A percentile compares a stretch with the other conserved stretches of the same genome.
phyloP scores from a whole-genome alignment of 228 moss, liverwort and hornwort genomes.

The Sphagnum magellanicum region DNA sequence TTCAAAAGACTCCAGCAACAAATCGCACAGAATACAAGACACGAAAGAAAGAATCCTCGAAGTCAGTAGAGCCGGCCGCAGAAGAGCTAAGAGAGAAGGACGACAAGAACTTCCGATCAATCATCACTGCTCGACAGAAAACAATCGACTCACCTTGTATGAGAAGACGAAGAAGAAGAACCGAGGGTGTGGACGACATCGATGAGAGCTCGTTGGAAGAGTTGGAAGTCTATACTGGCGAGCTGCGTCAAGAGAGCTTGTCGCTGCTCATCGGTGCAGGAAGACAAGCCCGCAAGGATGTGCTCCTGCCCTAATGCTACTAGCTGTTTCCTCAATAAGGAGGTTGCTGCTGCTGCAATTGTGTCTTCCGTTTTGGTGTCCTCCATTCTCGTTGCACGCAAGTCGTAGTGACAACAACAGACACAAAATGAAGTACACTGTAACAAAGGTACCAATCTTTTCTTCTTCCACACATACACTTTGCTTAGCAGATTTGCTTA shows the following conservation, averaged over 20 bases:
- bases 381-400: too few relatives aligned
- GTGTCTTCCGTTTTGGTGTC: slow-evolving; percentile 35
- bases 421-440: too few relatives aligned
- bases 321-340: slow-evolving; percentile 52
- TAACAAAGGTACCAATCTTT: too few relatives aligned
- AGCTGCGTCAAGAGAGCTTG: slow-evolving; percentile 52
- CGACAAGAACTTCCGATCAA: neutral
- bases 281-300: slow-evolving; percentile 50
- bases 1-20: neutral
- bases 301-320: slow-evolving; percentile 66
- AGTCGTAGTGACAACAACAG: too few relatives aligned
- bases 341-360: slow-evolving; percentile 16
- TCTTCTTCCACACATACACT: too few relatives aligned
- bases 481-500: too few relatives aligned
- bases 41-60: too few relatives aligned
- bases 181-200: slow-evolving; percentile 27
- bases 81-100: neutral
- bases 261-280: slow-evolving; percentile 29
- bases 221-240: slow-evolving; percentile 48
- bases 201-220: slow-evolving; percentile 56
- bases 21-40: too few relatives aligned
- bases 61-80: neutral
- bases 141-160: too few relatives aligned
- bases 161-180: slow-evolving; percentile 6
- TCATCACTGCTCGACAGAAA: neutral